A percentile compares a stretch with the other conserved stretches of the same genome.
Evolutionary conservation across 192 early-diverging fungal species (phyloP).

Genomic region (Allomyces macrogynus): DNA sequence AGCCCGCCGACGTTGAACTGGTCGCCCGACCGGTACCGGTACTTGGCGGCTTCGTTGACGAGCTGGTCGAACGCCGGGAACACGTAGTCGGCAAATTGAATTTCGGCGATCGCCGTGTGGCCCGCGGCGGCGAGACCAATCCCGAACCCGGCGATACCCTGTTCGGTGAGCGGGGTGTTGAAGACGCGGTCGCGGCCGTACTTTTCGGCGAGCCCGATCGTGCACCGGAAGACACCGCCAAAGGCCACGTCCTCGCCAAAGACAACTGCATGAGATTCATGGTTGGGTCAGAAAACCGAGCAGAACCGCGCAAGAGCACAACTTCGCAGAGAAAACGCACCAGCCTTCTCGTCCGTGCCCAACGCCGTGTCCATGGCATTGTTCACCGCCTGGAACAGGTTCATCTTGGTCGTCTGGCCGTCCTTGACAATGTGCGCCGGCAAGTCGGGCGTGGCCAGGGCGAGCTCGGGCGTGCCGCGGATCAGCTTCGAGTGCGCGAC

Average conservation of each 20-base stretch:
- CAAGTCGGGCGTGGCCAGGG: constrained; percentile 49
- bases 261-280: constrained; percentile 29
- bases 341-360: constrained; percentile 65
- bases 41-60: constrained; percentile 95
- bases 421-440: constrained; percentile 27
- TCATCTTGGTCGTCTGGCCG: constrained; percentile 69
- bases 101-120: constrained; percentile 91
- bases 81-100: constrained; percentile 97
- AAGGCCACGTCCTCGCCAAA: constrained; percentile 98
- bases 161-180: constrained; percentile 90
- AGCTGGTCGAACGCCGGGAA: constrained; percentile 97
- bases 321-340: constrained; percentile 8
- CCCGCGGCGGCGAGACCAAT: constrained; percentile 89
- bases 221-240: constrained; percentile 91
- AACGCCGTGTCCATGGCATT: constrained; percentile 79
- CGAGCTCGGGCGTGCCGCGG: constrained; percentile 46
- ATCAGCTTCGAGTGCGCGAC: constrained; percentile 63
- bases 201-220: constrained; percentile 71
- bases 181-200: constrained; percentile 84
- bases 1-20: constrained; percentile 76
- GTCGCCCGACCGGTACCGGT: constrained; percentile 83
- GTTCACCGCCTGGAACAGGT: constrained; percentile 85
- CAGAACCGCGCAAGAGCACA: too few relatives aligned
- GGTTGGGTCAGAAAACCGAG: not conserved
- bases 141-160: constrained; percentile 85